Conservation (phyloP, 2,329 filamentous ascomycete species). For the Alternaria sp. region DNA sequence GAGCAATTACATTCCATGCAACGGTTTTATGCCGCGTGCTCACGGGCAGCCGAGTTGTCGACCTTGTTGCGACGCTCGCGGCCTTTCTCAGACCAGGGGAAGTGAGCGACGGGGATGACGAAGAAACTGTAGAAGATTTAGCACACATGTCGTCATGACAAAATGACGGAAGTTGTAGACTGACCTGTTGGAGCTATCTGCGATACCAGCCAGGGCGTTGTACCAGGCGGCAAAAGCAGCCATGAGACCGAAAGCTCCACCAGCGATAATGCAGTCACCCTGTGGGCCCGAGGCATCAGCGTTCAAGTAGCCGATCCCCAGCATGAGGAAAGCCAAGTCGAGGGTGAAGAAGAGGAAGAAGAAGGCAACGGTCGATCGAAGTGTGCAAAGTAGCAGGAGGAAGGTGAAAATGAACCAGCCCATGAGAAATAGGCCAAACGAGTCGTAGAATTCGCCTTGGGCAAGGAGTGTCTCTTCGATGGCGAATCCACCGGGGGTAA, state of each 20-base stretch:
- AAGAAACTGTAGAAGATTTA: constrained; percentile 73
- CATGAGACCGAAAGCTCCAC: constrained; percentile 62
- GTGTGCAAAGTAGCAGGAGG: constrained; percentile 64
- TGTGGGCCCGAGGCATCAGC: constrained; percentile 54
- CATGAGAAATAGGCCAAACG: constrained; percentile 67
- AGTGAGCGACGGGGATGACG: constrained; percentile 89
- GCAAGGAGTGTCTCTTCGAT: constrained; percentile 51
- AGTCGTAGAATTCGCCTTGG: constrained; percentile 58
- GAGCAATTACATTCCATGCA: background rate
- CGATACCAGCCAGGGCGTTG: constrained; percentile 63
- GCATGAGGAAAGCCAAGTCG: constrained; percentile 65
- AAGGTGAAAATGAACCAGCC: constrained; percentile 68
- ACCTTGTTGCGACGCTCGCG: constrained; percentile 50
- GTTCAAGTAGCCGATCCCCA: constrained; percentile 63
- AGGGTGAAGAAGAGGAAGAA: constrained; percentile 67
- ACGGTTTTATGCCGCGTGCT: constrained; percentile 12
- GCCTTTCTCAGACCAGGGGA: constrained; percentile 78
- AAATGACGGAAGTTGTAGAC: constrained; percentile 13
- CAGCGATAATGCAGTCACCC: constrained; percentile 58
- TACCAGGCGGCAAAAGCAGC: constrained; percentile 65
- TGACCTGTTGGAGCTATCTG: constrained; percentile 62
- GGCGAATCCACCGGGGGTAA: constrained; percentile 61
- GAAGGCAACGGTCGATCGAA: constrained; percentile 67
- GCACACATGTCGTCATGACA: background rate
- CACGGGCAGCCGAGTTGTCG: constrained; percentile 52